Percentiles rank a stretch among this genome's conserved stretches.
phyloP scores from a whole-genome alignment of 352 stramenopile species.

The Elongisporangium anandrum region DNA sequence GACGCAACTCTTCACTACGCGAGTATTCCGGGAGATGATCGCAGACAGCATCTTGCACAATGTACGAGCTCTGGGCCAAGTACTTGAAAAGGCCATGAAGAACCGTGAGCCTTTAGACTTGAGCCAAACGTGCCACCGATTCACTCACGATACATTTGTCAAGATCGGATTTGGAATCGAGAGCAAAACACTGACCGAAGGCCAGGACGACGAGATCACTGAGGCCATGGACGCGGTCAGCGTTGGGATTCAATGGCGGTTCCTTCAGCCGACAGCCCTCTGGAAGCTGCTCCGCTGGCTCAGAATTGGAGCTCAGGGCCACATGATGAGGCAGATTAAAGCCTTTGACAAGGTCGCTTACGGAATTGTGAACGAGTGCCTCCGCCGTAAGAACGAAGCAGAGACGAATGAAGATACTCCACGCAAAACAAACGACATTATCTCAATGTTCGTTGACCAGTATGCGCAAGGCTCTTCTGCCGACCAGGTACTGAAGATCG shows the following conservation, averaged over 20 bases:
- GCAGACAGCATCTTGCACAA: background rate
- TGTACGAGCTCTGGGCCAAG: no score
- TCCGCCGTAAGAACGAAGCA: constrained; percentile 5
- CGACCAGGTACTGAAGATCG: constrained; percentile 9
- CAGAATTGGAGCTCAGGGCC: constrained; percentile 15
- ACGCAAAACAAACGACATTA: constrained; percentile 22
- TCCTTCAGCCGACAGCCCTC: constrained; percentile 26
- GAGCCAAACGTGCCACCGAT: background rate
- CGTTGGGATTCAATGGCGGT: constrained; percentile 1
- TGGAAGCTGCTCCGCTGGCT: constrained; percentile 33
- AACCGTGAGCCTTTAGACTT: no score
- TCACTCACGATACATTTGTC: constrained; percentile 60
- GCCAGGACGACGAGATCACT: no score
- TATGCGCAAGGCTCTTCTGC: constrained; percentile 8
- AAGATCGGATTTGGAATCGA: constrained; percentile 51
- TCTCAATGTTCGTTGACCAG: constrained; percentile 37
- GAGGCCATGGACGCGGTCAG: no score
- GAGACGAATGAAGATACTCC: background rate
- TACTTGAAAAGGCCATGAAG: background rate
- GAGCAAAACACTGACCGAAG: constrained; percentile 25
- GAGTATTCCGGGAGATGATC: constrained; percentile 8
- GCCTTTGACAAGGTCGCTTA: constrained; percentile 18
- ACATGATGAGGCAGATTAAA: constrained; percentile 19
- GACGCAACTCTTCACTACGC: constrained; percentile 67
- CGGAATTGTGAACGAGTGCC: constrained; percentile 13